These are phyloP conservation scores for Drosera spatulata DNA, from an alignment of 179 eudicot genomes.

Conservation along the genomic window DNA sequence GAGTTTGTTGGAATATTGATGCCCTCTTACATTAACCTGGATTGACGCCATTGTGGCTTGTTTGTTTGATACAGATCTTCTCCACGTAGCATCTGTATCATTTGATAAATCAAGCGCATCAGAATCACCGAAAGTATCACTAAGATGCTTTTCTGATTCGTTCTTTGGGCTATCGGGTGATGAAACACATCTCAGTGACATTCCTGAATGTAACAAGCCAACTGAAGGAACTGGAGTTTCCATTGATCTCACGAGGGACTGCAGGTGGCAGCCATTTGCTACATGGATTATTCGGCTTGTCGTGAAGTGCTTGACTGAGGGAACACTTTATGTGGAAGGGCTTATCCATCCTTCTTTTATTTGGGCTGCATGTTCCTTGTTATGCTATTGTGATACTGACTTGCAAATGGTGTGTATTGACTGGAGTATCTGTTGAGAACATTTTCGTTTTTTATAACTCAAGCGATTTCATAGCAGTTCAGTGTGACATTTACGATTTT, in stretches of 20 bases:
- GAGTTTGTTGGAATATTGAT: too few species aligned
- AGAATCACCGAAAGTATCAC: constrained; percentile 28
- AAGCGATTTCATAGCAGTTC: constrained; percentile 1
- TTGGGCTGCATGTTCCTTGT: constrained; percentile 53
- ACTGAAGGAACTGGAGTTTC: constrained; percentile 43
- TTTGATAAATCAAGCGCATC: constrained; percentile 13
- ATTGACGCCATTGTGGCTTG: too few species aligned
- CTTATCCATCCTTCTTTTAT: constrained; percentile 53
- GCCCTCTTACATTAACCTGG: too few species aligned
- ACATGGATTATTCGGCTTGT: constrained; percentile 66
- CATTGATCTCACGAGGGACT: constrained; percentile 46
- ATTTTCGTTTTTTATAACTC: neutral
- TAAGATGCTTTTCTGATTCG: constrained; percentile 59
- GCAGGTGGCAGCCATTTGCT: constrained; percentile 73
- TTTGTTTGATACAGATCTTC: constrained; percentile 42
- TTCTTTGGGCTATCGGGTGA: constrained; percentile 31
- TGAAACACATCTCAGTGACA: constrained; percentile 38
- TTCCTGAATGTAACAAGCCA: constrained; percentile 53
- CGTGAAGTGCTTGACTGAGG: constrained; percentile 77
- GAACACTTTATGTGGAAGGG: constrained; percentile 87
- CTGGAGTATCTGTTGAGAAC: neutral
- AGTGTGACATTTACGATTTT: neutral
- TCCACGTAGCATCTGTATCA: constrained; percentile 32
- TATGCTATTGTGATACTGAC: constrained; percentile 65
- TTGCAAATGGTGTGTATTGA: constrained; percentile 69